Base-by-base conservation (phyloP, 2,329 filamentous ascomycete species). In the Parastagonospora avenae region DNA sequence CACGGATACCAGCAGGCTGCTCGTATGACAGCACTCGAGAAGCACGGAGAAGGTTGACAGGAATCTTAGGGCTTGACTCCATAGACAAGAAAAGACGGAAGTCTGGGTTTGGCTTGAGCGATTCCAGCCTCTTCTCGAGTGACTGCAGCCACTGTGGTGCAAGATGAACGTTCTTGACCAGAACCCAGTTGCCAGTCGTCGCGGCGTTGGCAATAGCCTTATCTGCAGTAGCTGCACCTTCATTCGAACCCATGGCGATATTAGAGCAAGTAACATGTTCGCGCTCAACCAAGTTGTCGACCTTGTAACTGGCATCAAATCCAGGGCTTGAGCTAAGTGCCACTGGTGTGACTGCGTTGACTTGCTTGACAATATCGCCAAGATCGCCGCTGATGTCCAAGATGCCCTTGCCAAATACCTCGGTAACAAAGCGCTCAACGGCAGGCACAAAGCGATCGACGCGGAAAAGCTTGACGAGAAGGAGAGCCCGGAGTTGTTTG, bases 241-340 rank as follows among this genome's bases (percentile, higher is more conserved):
- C 94, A 68, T 95, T 95, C 39, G 94, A 97, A 68, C 94, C 94
- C 94, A 99, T 99, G 64, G 95, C 95, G 69, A 99, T 97, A 74
- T 97, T 97, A 52, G 92, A 92, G 77, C 94, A 99, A 47, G 85
- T 87, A 44, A 91, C 87, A 52, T 85, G 85, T 73, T 86, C 87
- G 60, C 91, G 85, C 74, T 96, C 91, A 28, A 97, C 95, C 46
- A 99, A 82, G 54, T 88, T 91, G 74, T 99, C 94, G 53, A 99
- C 94, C 80, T 99, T 99, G 85, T 97, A 99, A 72, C 91, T 96
- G 46, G 95, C 95, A 75, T 99, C 94, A 72, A 99, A 99, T 32
- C 94, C 94, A 53, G 93, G 92, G 67, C 89, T 97, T 5, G 94
- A 99, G 66, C 93, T 93, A 31, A 99, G 83, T 3, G 94, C 89